These are phyloP conservation scores for Diaporthe amygdali DNA, from an alignment of 2,329 filamentous ascomycete genomes.

Conservation along the genomic window DNA sequence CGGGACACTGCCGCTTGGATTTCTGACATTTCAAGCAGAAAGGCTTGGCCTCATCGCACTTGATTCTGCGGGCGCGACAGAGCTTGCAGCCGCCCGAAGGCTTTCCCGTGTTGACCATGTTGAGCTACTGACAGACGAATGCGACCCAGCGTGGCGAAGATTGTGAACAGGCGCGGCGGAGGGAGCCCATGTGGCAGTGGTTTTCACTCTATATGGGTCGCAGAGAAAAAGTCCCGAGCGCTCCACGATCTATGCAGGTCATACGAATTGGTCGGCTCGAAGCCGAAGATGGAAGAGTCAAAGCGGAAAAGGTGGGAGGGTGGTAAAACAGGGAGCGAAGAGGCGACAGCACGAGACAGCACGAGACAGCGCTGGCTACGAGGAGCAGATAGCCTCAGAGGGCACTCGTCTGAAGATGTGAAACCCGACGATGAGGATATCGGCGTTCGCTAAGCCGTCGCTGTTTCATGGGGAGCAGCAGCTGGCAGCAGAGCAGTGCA, in stretches of 20 bases:
- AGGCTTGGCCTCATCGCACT: slow-evolving; percentile 32
- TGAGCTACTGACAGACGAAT: neutral
- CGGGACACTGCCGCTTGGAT: slow-evolving; percentile 30
- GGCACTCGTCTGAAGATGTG: slow-evolving; percentile 17
- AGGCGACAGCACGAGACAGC: neutral
- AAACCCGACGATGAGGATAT: slow-evolving; percentile 10
- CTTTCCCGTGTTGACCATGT: slow-evolving; percentile 33
- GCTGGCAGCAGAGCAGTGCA: neutral
- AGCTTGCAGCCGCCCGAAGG: slow-evolving; percentile 32
- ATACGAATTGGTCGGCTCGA: neutral
- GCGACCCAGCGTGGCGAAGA: neutral
- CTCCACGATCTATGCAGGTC: neutral
- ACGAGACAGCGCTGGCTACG: neutral
- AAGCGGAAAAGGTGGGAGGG: neutral
- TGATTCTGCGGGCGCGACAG: slow-evolving; percentile 31
- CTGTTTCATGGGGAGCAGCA: slow-evolving; percentile 2
- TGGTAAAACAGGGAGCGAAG: neutral
- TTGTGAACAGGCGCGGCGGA: neutral
- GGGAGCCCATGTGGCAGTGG: neutral
- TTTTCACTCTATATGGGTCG: neutral
- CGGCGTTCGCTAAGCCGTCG: slow-evolving; percentile 5
- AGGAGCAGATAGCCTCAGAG: neutral
- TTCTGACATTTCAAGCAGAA: slow-evolving; percentile 32
- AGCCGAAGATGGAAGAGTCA: neutral
- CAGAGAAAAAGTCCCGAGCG: neutral